Evolutionary conservation across 2,329 filamentous ascomycete genomes (phyloP).

Genomic region (Penicillium vulpinum): DNA sequence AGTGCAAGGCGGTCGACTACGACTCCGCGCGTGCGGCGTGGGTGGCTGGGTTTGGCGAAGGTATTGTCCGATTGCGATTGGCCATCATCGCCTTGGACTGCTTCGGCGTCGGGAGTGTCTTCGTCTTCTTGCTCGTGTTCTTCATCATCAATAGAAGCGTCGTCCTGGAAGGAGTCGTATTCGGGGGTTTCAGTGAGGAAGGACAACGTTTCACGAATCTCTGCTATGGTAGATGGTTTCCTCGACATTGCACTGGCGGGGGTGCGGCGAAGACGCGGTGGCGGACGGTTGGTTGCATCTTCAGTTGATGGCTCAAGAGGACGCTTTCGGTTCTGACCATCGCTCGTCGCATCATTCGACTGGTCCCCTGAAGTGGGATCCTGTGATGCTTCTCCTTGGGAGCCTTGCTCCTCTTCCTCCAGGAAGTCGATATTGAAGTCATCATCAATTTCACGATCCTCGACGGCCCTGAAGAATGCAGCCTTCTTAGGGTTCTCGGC

Average conservation of each 20-base stretch:
- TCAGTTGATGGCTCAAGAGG: constrained; percentile 40
- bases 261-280: constrained; percentile 64
- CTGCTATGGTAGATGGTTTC: constrained; percentile 72
- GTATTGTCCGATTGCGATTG: constrained; percentile 24
- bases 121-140: constrained; percentile 20
- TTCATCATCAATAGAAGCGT: constrained; percentile 51
- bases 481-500: constrained; percentile 84
- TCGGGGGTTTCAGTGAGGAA: constrained; percentile 73
- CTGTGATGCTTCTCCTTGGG: constrained; percentile 39
- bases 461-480: constrained; percentile 86
- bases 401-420: constrained; percentile 47
- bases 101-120: constrained; percentile 18
- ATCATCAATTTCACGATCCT: constrained; percentile 70
- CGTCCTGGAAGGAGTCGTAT: constrained; percentile 56
- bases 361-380: constrained; percentile 21
- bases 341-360: constrained; percentile 18
- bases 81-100: constrained; percentile 22
- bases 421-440: constrained; percentile 78
- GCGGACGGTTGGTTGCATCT: constrained; percentile 54
- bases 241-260: constrained; percentile 53
- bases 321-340: constrained; percentile 43
- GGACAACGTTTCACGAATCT: constrained; percentile 81
- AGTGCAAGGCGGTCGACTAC: constrained; percentile 49
- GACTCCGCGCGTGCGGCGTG: constrained; percentile 41
- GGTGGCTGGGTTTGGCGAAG: constrained; percentile 35